Percentiles rank a stretch among this genome's conserved stretches.
Conservation (phyloP, 495 filamentous ascomycete species). For the Aspergillus leporis region DNA sequence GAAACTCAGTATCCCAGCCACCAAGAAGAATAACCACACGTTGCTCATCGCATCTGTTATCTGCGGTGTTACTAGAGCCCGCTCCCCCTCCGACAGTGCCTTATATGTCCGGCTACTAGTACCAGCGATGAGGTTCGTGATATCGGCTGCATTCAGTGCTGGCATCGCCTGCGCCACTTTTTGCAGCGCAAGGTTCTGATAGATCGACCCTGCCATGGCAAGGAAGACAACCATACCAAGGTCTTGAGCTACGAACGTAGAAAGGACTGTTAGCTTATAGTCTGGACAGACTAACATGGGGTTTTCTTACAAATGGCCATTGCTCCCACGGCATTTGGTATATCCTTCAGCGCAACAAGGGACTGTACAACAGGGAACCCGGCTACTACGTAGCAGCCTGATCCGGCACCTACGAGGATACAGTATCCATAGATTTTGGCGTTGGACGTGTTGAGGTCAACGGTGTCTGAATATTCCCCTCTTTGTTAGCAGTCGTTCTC, state of each 20-base stretch:
- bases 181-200: too few relatives aligned
- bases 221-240: too few relatives aligned
- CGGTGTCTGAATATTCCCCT: not conserved
- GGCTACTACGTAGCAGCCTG: not conserved
- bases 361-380: not conserved
- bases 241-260: too few relatives aligned
- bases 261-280: too few relatives aligned
- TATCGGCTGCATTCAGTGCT: too few relatives aligned
- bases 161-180: too few relatives aligned
- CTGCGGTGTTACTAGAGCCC: too few relatives aligned
- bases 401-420: not conserved
- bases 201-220: too few relatives aligned
- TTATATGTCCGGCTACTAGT: too few relatives aligned
- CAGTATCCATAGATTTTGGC: not conserved
- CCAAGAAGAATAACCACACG: slow-evolving; percentile 1
- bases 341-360: not conserved
- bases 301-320: not conserved
- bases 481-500: not conserved
- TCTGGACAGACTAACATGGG: too few relatives aligned
- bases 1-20: not conserved
- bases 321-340: not conserved
- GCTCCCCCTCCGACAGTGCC: too few relatives aligned
- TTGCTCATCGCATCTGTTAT: slow-evolving; percentile 1
- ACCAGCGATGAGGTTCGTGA: too few relatives aligned
- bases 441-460: not conserved